Evolutionary conservation across 2,329 filamentous ascomycete species (phyloP).

Genomic region (Rutstroemia sp.): DNA sequence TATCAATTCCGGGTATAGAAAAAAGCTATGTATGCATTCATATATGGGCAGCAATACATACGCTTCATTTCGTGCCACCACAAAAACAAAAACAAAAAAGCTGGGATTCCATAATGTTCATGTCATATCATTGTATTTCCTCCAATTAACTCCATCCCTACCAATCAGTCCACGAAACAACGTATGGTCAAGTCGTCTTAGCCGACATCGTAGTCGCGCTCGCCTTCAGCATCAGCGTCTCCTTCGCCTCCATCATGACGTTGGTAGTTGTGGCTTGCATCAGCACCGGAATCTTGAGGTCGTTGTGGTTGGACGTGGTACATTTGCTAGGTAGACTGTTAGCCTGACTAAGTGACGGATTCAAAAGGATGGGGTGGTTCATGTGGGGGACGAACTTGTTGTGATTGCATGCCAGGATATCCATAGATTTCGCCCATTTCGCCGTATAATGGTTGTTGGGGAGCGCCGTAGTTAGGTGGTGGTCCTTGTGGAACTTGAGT

Average conservation of each 20-base stretch:
- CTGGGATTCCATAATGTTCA: not conserved
- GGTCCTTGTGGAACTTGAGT: conserved; percentile 70
- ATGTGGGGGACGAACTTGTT: conserved; percentile 56
- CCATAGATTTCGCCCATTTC: conserved; percentile 80
- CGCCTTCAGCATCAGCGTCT: conserved; percentile 38
- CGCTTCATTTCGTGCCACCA: conserved; percentile 5
- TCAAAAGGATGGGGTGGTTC: not conserved
- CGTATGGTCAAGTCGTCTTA: conserved; percentile 12
- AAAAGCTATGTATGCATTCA: conserved; percentile 1
- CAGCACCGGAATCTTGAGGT: conserved; percentile 32
- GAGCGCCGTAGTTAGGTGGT: conserved; percentile 66
- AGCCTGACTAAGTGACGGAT: conserved; percentile 2
- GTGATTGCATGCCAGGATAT: conserved; percentile 72
- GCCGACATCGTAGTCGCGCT: conserved; percentile 36
- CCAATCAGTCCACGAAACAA: not conserved
- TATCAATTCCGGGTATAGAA: not conserved
- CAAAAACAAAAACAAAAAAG: not conserved
- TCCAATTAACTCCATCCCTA: conserved; percentile 10
- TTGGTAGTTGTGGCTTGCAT: conserved; percentile 31
- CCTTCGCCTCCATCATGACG: conserved; percentile 35
- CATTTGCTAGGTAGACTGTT: conserved; percentile 29
- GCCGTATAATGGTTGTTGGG: conserved; percentile 68
- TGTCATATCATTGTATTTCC: not conserved
- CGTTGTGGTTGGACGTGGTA: conserved; percentile 34
- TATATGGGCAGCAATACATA: not conserved